phyloP scores from a whole-genome alignment of 352 stramenopile genomes.

The Globisporangium abappressorium region DNA sequence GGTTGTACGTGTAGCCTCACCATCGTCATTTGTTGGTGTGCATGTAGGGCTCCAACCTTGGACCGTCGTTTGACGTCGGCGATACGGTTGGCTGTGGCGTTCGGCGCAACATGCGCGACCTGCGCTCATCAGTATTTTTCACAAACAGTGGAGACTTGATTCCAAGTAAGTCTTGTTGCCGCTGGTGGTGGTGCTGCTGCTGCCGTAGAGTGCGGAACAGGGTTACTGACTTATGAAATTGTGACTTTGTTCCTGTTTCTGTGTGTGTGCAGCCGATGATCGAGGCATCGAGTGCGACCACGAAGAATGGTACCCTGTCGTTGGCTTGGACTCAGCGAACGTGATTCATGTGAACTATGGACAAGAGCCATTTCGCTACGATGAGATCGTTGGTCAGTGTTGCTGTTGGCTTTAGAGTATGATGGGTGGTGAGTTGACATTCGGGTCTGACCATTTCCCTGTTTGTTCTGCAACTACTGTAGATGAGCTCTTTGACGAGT shows the following conservation, averaged over 20 bases:
- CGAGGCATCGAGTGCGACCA: slow-evolving; percentile 38
- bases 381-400: slow-evolving; percentile 40
- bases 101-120: slow-evolving; percentile 32
- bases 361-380: slow-evolving; percentile 59
- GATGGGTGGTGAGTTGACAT: not conserved
- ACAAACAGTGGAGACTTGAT: slow-evolving; percentile 67
- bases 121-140: slow-evolving; percentile 60
- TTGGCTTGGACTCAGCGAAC: slow-evolving; percentile 80
- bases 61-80: slow-evolving; percentile 49
- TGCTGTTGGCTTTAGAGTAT: not conserved
- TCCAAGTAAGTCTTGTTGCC: slow-evolving; percentile 22
- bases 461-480: not conserved
- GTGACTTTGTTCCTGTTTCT: not conserved
- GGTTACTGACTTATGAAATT: not conserved
- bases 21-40: slow-evolving; percentile 18
- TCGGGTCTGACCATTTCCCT: not conserved
- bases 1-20: slow-evolving; percentile 5
- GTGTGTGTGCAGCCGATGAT: slow-evolving; percentile 21
- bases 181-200: not conserved
- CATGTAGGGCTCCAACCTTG: slow-evolving; percentile 52
- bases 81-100: slow-evolving; percentile 79
- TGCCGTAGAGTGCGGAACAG: not conserved
- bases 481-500: slow-evolving; percentile 61
- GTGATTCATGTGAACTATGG: slow-evolving; percentile 84
- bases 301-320: slow-evolving; percentile 65